These are phyloP conservation scores for Lanmaoa rubissima DNA, from an alignment of 768 basidiomycete species.

Conservation along the genomic window DNA sequence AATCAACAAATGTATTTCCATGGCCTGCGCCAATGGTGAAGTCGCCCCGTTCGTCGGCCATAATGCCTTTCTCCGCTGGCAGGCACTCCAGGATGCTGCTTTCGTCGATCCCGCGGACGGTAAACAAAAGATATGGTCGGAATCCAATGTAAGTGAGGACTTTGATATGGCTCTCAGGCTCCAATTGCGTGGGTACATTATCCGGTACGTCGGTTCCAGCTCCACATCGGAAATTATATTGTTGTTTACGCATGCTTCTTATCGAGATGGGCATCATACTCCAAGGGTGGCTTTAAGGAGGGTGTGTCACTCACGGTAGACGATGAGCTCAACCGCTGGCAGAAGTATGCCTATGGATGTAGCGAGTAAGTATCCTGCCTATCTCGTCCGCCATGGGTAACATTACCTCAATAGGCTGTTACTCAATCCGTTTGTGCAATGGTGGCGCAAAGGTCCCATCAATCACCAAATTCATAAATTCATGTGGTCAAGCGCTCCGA, in stretches of 20 bases:
- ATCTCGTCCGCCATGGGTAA: neutral
- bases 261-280: slow-evolving; percentile 75
- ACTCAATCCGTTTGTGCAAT: slow-evolving; percentile 78
- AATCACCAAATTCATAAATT: slow-evolving; percentile 76
- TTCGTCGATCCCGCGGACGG: slow-evolving; percentile 52
- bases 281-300: slow-evolving; percentile 83
- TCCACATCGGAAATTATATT: neutral
- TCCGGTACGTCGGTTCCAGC: slow-evolving; percentile 40
- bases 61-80: slow-evolving; percentile 89
- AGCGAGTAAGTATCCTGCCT: slow-evolving; percentile 44
- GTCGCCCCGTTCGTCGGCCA: slow-evolving; percentile 80
- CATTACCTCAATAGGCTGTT: slow-evolving; percentile 53
- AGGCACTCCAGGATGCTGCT: slow-evolving; percentile 82
- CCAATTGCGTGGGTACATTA: slow-evolving; percentile 67
- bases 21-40: slow-evolving; percentile 79
- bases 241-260: neutral
- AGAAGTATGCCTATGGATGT: slow-evolving; percentile 78
- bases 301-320: slow-evolving; percentile 88
- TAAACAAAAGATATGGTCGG: slow-evolving; percentile 75
- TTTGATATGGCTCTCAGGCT: slow-evolving; percentile 63
- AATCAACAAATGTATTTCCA: slow-evolving; percentile 80
- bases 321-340: slow-evolving; percentile 91
- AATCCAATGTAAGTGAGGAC: slow-evolving; percentile 67
- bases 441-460: slow-evolving; percentile 81
- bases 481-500: slow-evolving; percentile 71